phyloP scores from a whole-genome alignment of 108 stramenopile genomes.

The Pseudonitzschia multistriata region DNA sequence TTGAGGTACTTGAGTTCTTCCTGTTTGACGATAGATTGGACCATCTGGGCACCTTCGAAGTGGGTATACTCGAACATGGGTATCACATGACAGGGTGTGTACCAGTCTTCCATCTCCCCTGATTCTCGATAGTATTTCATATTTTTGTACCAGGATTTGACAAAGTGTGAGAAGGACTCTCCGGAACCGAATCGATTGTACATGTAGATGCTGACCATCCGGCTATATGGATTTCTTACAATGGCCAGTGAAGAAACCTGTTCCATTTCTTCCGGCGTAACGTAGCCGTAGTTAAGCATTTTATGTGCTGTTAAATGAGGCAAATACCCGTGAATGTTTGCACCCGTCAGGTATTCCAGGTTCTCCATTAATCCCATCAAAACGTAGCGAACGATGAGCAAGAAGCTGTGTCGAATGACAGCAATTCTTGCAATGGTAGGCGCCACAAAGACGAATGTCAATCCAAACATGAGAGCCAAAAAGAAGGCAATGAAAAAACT shows the following conservation, averaged over 20 bases:
- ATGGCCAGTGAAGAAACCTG: conserved; percentile 49
- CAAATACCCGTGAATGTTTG: conserved; percentile 52
- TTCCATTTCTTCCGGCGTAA: conserved; percentile 44
- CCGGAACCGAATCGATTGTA: conserved; percentile 55
- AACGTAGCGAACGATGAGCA: conserved; percentile 48
- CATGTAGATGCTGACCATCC: conserved; percentile 60
- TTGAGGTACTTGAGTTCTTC: conserved; percentile 49
- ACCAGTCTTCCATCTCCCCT: conserved; percentile 59
- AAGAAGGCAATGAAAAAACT: not conserved
- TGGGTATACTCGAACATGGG: conserved; percentile 62
- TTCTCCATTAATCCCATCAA: conserved; percentile 43
- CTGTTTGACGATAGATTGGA: conserved; percentile 56
- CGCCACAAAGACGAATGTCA: conserved; percentile 51
- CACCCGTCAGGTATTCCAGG: conserved; percentile 50
- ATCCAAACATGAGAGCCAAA: not conserved
- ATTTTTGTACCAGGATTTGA: conserved; percentile 37
- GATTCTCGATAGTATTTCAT: conserved; percentile 42
- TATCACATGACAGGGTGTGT: conserved; percentile 51
- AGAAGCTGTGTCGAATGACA: conserved; percentile 44
- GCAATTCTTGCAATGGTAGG: conserved; percentile 45
- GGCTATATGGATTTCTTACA: conserved; percentile 56
- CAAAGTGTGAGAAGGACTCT: conserved; percentile 51
- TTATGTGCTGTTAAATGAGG: conserved; percentile 56
- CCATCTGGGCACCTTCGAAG: conserved; percentile 27
- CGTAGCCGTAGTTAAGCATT: conserved; percentile 46